Conservation (phyloP, 2,329 filamentous ascomycete species). For the Bisporella sp. region DNA sequence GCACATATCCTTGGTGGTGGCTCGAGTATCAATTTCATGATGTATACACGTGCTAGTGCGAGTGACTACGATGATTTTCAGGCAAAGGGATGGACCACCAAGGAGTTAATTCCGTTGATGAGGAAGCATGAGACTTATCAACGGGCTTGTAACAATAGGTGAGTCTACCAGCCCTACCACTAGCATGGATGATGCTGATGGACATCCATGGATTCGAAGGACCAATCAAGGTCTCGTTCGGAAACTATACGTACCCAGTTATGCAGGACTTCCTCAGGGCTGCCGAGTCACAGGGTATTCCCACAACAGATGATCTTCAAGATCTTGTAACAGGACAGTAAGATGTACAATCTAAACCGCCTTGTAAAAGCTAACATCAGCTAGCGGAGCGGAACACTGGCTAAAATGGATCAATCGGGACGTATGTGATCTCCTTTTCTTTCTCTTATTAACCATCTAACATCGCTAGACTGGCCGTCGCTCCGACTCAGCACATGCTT, state of each 20-base stretch:
- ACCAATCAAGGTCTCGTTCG: conserved; percentile 62
- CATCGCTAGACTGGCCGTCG: conserved; percentile 54
- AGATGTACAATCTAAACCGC: conserved; percentile 3
- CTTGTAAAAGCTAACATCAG: background rate
- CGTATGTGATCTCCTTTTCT: conserved; percentile 25
- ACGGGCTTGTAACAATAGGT: conserved; percentile 48
- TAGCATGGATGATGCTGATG: conserved; percentile 3
- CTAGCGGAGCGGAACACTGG: conserved; percentile 70
- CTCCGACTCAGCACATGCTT: conserved; percentile 70
- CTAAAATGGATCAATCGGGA: conserved; percentile 78
- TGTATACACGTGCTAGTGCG: conserved; percentile 38
- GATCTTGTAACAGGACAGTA: conserved; percentile 56
- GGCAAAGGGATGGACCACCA: conserved; percentile 43
- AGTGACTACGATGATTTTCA: conserved; percentile 47
- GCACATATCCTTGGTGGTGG: conserved; percentile 55
- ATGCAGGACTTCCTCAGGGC: conserved; percentile 75
- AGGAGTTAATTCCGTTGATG: conserved; percentile 46
- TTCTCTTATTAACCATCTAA: background rate
- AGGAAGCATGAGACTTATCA: conserved; percentile 53
- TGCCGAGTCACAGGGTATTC: conserved; percentile 67
- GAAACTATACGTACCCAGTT: conserved; percentile 59
- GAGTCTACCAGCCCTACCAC: conserved; percentile 6
- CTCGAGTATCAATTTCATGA: conserved; percentile 54
- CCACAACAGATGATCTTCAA: conserved; percentile 68
- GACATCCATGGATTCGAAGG: conserved; percentile 72